phyloP scores from a whole-genome alignment of 2,329 filamentous ascomycete genomes.

The Emmonsiellopsis sp. region DNA sequence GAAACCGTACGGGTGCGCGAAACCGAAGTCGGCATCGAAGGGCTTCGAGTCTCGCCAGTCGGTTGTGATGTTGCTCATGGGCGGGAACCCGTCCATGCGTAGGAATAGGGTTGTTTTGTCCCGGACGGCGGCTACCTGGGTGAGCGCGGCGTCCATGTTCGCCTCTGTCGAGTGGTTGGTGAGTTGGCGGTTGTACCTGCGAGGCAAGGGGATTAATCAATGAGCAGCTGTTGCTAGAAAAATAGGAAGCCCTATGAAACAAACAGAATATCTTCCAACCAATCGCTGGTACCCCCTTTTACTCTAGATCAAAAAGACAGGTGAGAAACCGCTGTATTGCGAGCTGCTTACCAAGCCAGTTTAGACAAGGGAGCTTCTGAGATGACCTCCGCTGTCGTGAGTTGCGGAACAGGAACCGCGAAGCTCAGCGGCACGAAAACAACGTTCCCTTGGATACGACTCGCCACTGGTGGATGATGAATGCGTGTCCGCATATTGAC shows the following conservation, averaged over 20 bases:
- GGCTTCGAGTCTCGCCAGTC: conserved; percentile 28
- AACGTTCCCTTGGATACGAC: conserved; percentile 29
- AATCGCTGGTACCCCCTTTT: not conserved
- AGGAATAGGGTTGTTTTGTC: conserved; percentile 29
- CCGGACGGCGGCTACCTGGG: conserved; percentile 23
- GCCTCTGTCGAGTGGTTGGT: conserved; percentile 28
- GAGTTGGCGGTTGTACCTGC: conserved; percentile 26
- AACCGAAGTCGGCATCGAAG: conserved; percentile 26
- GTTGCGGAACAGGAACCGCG: conserved; percentile 18
- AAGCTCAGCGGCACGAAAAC: conserved; percentile 20
- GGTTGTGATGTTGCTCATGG: conserved; percentile 26
- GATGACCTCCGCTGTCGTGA: conserved; percentile 25
- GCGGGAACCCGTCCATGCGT: conserved; percentile 27
- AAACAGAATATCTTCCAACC: not conserved
- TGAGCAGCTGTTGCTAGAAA: too few relatives aligned
- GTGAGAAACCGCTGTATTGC: not conserved
- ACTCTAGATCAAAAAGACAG: not conserved
- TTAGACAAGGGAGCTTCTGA: conserved; percentile 26
- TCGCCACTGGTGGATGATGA: conserved; percentile 21
- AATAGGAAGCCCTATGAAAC: not conserved
- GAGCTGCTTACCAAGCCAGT: conserved; percentile 17
- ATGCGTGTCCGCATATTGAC: conserved; percentile 33
- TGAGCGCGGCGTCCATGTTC: conserved; percentile 20
- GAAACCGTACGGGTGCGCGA: conserved; percentile 24
- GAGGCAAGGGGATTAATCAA: not conserved